Conservation (phyloP, 1,284 basidiomycete species). For the Calocybe gambosa region DNA sequence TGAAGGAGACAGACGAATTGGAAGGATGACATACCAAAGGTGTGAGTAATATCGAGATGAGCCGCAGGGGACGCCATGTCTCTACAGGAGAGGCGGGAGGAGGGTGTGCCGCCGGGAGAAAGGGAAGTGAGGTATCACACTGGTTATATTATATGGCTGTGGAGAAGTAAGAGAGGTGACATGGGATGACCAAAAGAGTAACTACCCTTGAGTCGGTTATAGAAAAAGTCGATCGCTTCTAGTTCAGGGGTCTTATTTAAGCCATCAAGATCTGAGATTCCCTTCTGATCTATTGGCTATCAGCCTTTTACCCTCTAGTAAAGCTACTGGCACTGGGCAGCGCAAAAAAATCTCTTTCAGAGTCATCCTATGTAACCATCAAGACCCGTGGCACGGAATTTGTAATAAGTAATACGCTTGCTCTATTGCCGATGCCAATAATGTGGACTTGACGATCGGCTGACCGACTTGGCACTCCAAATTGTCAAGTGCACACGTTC, state of each 20-base stretch:
- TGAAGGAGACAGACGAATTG: background rate
- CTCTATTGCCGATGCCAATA: background rate
- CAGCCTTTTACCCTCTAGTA: background rate
- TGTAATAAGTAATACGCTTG: background rate
- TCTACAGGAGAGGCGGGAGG: background rate
- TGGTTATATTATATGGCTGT: background rate
- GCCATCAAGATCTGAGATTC: background rate
- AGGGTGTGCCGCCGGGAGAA: background rate
- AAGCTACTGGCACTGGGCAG: no score
- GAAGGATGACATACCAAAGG: slow-evolving; percentile 23
- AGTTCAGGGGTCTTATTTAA: no score
- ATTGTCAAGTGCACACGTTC: background rate
- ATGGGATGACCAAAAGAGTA: background rate
- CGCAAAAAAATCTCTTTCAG: no score
- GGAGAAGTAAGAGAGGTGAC: background rate
- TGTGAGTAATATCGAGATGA: slow-evolving; percentile 19
- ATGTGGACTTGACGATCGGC: background rate
- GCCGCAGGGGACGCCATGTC: slow-evolving; percentile 4
- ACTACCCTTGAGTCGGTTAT: background rate
- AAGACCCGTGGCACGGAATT: background rate
- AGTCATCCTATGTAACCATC: background rate
- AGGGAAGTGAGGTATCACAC: background rate
- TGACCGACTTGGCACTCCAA: background rate
- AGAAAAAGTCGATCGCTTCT: background rate
- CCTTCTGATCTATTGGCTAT: background rate